Base-by-base conservation (phyloP, 2,329 filamentous ascomycete genomes). In the Teratosphaeria destructans region DNA sequence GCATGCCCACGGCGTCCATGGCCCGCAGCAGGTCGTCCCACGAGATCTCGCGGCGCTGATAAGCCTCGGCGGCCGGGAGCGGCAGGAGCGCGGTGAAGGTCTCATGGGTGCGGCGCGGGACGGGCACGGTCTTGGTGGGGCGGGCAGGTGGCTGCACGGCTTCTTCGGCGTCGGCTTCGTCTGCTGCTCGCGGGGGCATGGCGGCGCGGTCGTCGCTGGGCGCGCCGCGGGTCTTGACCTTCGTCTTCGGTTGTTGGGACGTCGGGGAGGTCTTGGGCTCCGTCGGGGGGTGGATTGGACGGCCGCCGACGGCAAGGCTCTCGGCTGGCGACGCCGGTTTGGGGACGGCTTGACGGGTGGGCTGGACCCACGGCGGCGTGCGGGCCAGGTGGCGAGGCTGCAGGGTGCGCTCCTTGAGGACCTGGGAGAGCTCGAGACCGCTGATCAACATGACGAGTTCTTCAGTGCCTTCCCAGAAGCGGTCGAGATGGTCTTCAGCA, bases 21-120 rank as follows among this genome's bases (percentile, higher is more conserved):
- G 81, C 81, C 60, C 78, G 76, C 3, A 83, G 65, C 60, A 84
- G 81, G 56, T 84, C 80, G 2, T 63, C 68, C 82, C 81, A 85
- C 0, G 74, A 60, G 5, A 84, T 63, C 63, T 83, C 82, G 3
- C 78, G 78, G 0, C 77, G 76, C 0, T 73, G 70, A 0, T 77
- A 62, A 5, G 64, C 54, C 5, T 64, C 71, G 0, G 65, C 71
- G 0, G 61, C 58, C 1, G 70, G 57, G 0, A 75, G 72, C 60
- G 72, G 73, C 61, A 81, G 79, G 1, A 81, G 64, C 0, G 71
- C 72, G 10, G 62, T 65, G 66, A 81, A 78, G 3, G 78, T 76
- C 59, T 77, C 78, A 58, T 64, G 67, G 3, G 60, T 61, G 19
- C 65, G 65, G 52, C 43, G 43, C 16, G 43, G 23, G 43, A 49